Evolutionary conservation across 441 rosid genomes (phyloP).

Genomic region (Kokia cookei): DNA sequence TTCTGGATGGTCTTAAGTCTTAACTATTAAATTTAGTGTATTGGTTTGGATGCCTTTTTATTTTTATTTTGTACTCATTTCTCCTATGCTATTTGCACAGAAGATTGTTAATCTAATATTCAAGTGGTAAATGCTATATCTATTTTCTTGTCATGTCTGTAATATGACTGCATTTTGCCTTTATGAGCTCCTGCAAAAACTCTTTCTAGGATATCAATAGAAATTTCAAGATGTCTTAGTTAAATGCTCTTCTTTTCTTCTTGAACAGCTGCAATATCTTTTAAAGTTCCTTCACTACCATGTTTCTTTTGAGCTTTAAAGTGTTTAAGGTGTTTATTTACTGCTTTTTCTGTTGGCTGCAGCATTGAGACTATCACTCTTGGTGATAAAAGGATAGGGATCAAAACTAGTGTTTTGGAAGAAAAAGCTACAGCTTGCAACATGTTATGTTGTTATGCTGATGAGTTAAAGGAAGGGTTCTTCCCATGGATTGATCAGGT

Average conservation of each 20-base stretch:
- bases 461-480: slow-evolving; percentile 97
- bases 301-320: background rate
- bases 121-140: background rate
- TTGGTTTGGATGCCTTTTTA: background rate
- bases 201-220: background rate
- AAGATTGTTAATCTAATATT: background rate
- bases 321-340: background rate
- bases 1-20: background rate
- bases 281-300: background rate
- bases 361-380: slow-evolving; percentile 60
- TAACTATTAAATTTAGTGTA: background rate
- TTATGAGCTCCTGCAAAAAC: background rate
- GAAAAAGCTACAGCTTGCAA: slow-evolving; percentile 99
- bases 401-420: slow-evolving; percentile 86
- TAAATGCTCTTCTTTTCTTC: background rate
- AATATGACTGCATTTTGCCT: background rate
- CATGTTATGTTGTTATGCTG: slow-evolving; percentile 15
- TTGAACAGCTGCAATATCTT: background rate
- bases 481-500: slow-evolving; percentile 99
- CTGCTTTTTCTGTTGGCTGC: slow-evolving; percentile 11
- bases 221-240: background rate
- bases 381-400: slow-evolving; percentile 54
- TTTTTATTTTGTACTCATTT: background rate
- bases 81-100: background rate
- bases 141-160: background rate